Percentiles rank a stretch among this genome's conserved stretches.
phyloP scores from a whole-genome alignment of 441 rosid species.

The Pelargonium fulgidum region DNA sequence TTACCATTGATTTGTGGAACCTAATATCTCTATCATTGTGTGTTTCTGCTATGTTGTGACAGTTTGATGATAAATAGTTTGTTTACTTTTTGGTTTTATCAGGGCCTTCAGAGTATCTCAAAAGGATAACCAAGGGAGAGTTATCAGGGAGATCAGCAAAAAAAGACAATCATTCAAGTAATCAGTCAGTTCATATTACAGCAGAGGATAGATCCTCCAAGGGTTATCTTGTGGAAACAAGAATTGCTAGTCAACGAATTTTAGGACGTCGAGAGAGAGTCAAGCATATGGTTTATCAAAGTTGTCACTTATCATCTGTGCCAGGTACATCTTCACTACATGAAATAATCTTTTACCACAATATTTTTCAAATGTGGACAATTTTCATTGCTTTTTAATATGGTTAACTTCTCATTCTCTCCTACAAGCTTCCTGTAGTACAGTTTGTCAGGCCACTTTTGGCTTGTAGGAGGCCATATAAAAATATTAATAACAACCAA shows the following conservation, averaged over 20 bases:
- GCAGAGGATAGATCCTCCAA: slow-evolving; percentile 20
- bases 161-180: slow-evolving; percentile 17
- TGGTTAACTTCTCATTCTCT: no score
- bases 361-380: no score
- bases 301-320: slow-evolving; percentile 25
- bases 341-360: no score
- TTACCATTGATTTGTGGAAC: neutral
- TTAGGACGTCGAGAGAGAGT: slow-evolving; percentile 22
- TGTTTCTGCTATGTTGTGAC: neutral
- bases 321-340: slow-evolving; percentile 29
- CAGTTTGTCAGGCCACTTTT: no score
- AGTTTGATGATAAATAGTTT: neutral
- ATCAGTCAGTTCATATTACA: slow-evolving; percentile 17
- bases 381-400: no score
- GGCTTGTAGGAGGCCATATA: no score
- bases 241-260: slow-evolving; percentile 17
- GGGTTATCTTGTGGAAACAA: slow-evolving; percentile 13
- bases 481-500: no score
- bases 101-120: slow-evolving; percentile 25
- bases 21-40: neutral
- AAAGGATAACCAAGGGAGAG: slow-evolving; percentile 23
- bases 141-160: slow-evolving; percentile 15
- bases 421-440: no score
- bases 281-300: slow-evolving; percentile 34
- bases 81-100: slow-evolving; percentile 11